phyloP scores from a whole-genome alignment of 768 basidiomycete species.

The Pleurotus platypus region DNA sequence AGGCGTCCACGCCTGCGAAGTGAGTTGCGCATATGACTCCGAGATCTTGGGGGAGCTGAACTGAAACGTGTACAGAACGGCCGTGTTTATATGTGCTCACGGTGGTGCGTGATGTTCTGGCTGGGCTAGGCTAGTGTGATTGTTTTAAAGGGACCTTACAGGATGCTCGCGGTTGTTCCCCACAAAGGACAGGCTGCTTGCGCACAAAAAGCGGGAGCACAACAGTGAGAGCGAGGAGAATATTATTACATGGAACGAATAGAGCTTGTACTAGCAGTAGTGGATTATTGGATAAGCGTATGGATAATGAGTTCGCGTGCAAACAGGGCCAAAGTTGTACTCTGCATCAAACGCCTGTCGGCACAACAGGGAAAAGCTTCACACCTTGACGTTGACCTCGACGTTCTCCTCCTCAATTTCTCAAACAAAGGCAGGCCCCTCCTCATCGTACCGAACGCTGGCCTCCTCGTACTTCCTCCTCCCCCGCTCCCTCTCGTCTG shows the following conservation, averaged over 20 bases:
- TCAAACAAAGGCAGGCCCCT: constrained; percentile 1
- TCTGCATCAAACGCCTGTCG: constrained; percentile 4
- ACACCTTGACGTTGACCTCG: too few species aligned
- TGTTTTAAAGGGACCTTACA: constrained; percentile 17
- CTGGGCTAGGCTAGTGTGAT: not conserved
- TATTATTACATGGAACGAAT: constrained; percentile 74
- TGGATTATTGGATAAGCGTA: not conserved
- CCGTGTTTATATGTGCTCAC: constrained; percentile 77
- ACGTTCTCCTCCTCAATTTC: not conserved
- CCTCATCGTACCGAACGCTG: constrained; percentile 1
- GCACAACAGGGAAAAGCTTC: too few species aligned
- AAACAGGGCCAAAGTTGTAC: constrained; percentile 7
- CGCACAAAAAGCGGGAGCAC: constrained; percentile 75
- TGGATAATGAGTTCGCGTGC: not conserved
- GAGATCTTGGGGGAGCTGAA: not conserved
- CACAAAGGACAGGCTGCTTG: constrained; percentile 61
- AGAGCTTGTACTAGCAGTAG: constrained; percentile 9
- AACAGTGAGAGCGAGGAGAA: constrained; percentile 45
- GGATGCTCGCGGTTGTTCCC: constrained; percentile 75
- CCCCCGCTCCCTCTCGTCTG: not conserved
- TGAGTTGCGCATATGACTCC: constrained; percentile 28
- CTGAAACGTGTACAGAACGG: constrained; percentile 45
- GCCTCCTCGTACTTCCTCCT: not conserved
- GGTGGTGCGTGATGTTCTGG: constrained; percentile 34
- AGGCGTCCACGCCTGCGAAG: constrained; percentile 65